Base-by-base conservation (phyloP, 768 basidiomycete species). In the Phylloporus scabripes region DNA sequence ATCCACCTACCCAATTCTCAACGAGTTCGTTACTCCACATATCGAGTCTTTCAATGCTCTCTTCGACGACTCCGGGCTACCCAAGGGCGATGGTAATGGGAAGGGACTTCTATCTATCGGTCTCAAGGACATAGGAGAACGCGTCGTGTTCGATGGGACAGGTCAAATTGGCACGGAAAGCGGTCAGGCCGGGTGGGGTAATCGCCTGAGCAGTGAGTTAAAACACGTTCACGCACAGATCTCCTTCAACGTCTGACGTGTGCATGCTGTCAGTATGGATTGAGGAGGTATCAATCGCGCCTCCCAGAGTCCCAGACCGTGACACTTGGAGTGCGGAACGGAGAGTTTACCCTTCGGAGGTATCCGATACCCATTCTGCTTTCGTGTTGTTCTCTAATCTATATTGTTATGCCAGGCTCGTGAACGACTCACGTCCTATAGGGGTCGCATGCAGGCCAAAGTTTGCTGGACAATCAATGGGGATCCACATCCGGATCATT, bases 41-140 rank as follows among this genome's bases (percentile, higher is more conserved):
- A 81, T 98, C 53, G 88, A 97, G 66, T 92, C 90, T 33, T 98
- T 99, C 77, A 95, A 98, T 68, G 85, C 92, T 14, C 78, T 99
- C 23, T 94, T 97, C 66, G 94, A 97, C 61, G 92, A 95, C 65
- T 84, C 87, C 46, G 87, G 87, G n/a, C 65, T 88, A 47, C 81
- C 84, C 49, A 62, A 75, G 39, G 84, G 85, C 9, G 83, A 85
- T 58, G 83, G 83, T 12, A 81, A 90, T 48, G 89, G 88, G 1
- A 76, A 76, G 29, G 96, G 96, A 0, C 67, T 98, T 9, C 64
- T 99, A 7, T 81, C 80, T 42, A 70, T 91, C 2, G 90, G 80
- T 7, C 61, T 97, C 11, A 79, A 84, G 56, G 91, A 97, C 54
- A 86, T 98, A 33, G 86, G 86, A 0, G 83, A 88, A 58, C 89